Percentiles rank a stretch among this genome's conserved stretches.
Evolutionary conservation across 1,284 basidiomycete species (phyloP).

Genomic region (Moniliella sp.): DNA sequence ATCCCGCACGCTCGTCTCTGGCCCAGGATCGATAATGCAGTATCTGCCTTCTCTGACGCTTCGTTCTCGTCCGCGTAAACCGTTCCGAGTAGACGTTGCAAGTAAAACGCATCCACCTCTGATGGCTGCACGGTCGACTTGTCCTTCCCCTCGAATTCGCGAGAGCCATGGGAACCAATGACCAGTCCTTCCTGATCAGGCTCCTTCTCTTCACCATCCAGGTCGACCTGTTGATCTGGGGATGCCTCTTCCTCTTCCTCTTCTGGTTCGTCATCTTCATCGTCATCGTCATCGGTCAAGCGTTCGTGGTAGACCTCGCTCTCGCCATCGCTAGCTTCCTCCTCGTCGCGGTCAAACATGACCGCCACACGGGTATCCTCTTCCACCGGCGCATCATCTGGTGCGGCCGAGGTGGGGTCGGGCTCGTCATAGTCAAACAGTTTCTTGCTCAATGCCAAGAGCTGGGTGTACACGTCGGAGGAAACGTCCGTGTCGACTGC

Average conservation of each 20-base stretch:
- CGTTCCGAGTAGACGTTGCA: slow-evolving; percentile 74
- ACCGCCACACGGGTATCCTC: slow-evolving; percentile 40
- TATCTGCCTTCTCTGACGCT: slow-evolving; percentile 67
- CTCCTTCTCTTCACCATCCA: slow-evolving; percentile 41
- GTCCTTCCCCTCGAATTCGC: background rate
- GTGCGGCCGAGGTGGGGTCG: slow-evolving; percentile 38
- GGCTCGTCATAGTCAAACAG: slow-evolving; percentile 76
- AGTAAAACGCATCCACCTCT: slow-evolving; percentile 89
- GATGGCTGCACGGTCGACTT: slow-evolving; percentile 50
- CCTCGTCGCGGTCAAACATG: slow-evolving; percentile 37
- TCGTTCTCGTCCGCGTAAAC: slow-evolving; percentile 84
- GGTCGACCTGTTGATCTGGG: too few species aligned
- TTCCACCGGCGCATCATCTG: slow-evolving; percentile 58
- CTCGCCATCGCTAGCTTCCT: slow-evolving; percentile 63
- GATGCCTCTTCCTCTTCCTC: slow-evolving; percentile 43
- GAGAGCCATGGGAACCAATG: background rate
- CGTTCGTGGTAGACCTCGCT: slow-evolving; percentile 65
- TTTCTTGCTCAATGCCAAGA: slow-evolving; percentile 74
- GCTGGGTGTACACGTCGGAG: slow-evolving; percentile 60
- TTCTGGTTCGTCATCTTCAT: slow-evolving; percentile 46
- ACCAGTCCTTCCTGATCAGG: slow-evolving; percentile 12
- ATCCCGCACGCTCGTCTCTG: slow-evolving; percentile 71
- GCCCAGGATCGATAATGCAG: slow-evolving; percentile 58
- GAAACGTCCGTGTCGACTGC: slow-evolving; percentile 36
- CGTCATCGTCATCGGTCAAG: slow-evolving; percentile 35